These are phyloP conservation scores for Backusella mclennaniae DNA, from an alignment of 192 early-diverging fungal genomes.

Conservation along the genomic window DNA sequence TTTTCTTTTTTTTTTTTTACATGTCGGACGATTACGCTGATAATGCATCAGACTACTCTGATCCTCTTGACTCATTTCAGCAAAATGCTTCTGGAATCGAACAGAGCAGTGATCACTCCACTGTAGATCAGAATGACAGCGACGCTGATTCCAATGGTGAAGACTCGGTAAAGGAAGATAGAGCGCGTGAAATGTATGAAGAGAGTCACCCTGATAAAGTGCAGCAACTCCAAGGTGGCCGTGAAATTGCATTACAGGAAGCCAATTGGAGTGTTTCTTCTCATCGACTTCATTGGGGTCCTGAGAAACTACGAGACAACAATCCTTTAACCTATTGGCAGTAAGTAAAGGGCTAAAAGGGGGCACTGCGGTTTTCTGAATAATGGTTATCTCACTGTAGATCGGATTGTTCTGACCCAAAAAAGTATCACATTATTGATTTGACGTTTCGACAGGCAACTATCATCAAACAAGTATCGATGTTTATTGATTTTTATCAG, in stretches of 20 bases:
- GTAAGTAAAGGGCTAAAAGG: slow-evolving; percentile 31
- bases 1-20: not conserved
- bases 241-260: slow-evolving; percentile 56
- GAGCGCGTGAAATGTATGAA: slow-evolving; percentile 19
- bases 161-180: slow-evolving; percentile 8
- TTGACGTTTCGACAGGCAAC: slow-evolving; percentile 67
- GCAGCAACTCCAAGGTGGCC: slow-evolving; percentile 35
- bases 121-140: not conserved
- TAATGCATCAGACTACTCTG: not conserved
- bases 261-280: slow-evolving; percentile 73
- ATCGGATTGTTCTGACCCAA: slow-evolving; percentile 63
- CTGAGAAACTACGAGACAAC: slow-evolving; percentile 65
- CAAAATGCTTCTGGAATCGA: not conserved
- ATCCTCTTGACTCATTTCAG: not conserved
- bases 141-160: not conserved
- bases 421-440: slow-evolving; percentile 73
- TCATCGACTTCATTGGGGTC: slow-evolving; percentile 57
- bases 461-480: slow-evolving; percentile 55
- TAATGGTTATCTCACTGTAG: slow-evolving; percentile 3
- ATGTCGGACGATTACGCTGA: slow-evolving; percentile 2
- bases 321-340: slow-evolving; percentile 80
- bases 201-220: slow-evolving; percentile 17
- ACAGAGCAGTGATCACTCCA: not conserved
- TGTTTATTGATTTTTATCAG: slow-evolving; percentile 70
- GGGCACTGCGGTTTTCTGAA: not conserved